Evolutionary conservation across 2,329 filamentous ascomycete species (phyloP).

Genomic region (Byssoonygena ceratinophila): DNA sequence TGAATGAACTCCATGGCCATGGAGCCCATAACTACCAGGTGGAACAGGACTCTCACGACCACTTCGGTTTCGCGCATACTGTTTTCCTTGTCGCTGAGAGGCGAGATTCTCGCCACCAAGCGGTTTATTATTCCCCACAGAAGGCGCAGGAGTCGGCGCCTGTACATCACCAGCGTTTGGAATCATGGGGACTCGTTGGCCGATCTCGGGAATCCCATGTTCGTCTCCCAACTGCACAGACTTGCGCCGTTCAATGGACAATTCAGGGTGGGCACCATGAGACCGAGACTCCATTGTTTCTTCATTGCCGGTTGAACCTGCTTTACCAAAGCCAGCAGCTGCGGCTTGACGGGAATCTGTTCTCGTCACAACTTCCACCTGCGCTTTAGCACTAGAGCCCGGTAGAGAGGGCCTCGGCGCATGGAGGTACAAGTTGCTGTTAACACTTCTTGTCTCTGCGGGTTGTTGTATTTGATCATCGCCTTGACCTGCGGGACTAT

Average conservation of each 20-base stretch:
- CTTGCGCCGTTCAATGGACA: conserved; percentile 43
- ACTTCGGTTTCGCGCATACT: conserved; percentile 63
- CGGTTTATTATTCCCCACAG: conserved; percentile 38
- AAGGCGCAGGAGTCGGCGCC: conserved; percentile 70
- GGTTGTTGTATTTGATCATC: conserved; percentile 42
- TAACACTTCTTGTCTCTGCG: conserved; percentile 66
- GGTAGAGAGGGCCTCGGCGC: conserved; percentile 82
- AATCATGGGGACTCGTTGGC: conserved; percentile 86
- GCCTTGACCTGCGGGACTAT: conserved; percentile 34
- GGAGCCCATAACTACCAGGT: conserved; percentile 84
- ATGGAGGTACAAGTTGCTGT: conserved; percentile 72
- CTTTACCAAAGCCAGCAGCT: conserved; percentile 68
- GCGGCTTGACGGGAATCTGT: conserved; percentile 84
- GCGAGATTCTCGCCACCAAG: background rate
- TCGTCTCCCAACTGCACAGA: conserved; percentile 58
- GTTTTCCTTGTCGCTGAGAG: conserved; percentile 38
- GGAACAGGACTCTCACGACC: conserved; percentile 60
- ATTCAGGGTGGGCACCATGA: conserved; percentile 45
- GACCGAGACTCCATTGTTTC: conserved; percentile 25
- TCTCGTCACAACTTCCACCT: conserved; percentile 72
- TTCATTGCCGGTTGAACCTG: conserved; percentile 38
- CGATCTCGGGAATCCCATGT: conserved; percentile 84
- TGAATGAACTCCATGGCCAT: conserved; percentile 68
- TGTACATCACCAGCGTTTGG: conserved; percentile 89
- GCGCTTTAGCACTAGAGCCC: conserved; percentile 67